Conservation (phyloP, 371 early-diverging fungal species). For the Choanephora cucurbitarum region DNA sequence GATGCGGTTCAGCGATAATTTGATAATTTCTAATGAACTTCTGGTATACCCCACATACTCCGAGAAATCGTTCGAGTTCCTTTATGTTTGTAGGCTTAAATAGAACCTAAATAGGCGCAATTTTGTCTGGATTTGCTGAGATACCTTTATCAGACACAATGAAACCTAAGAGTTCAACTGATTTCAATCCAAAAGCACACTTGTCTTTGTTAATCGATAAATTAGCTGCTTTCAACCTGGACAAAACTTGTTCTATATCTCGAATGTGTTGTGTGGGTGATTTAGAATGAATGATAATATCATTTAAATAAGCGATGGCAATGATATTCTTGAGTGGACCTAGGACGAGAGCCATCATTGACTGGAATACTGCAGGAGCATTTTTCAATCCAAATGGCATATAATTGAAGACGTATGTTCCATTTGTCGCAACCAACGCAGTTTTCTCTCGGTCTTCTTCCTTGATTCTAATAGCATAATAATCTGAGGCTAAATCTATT, state of each 20-base stretch:
- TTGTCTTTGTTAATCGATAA: constrained; percentile 37
- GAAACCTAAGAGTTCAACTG: constrained; percentile 6
- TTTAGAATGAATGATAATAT: not conserved
- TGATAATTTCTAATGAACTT: not conserved
- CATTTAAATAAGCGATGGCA: constrained; percentile 7
- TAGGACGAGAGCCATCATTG: constrained; percentile 38
- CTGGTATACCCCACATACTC: not conserved
- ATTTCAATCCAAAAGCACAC: constrained; percentile 30
- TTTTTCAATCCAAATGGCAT: not conserved
- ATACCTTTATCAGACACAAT: not conserved
- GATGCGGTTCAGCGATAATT: constrained; percentile 5
- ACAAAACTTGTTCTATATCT: constrained; percentile 16
- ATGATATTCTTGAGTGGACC: constrained; percentile 14
- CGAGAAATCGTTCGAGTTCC: not conserved
- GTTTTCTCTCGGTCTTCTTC: constrained; percentile 2
- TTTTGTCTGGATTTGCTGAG: not conserved
- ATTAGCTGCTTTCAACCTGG: constrained; percentile 16
- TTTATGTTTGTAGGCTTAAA: not conserved
- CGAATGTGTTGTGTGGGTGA: not conserved
- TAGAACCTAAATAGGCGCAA: not conserved
- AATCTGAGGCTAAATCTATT: not conserved
- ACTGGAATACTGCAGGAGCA: constrained; percentile 10
- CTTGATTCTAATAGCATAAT: not conserved
- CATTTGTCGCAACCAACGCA: not conserved
- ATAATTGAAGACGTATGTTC: not conserved